Percentiles rank a stretch among this genome's conserved stretches.
Conservation (phyloP, 148 eudicot genomes). For the Simmondsia chinensis region DNA sequence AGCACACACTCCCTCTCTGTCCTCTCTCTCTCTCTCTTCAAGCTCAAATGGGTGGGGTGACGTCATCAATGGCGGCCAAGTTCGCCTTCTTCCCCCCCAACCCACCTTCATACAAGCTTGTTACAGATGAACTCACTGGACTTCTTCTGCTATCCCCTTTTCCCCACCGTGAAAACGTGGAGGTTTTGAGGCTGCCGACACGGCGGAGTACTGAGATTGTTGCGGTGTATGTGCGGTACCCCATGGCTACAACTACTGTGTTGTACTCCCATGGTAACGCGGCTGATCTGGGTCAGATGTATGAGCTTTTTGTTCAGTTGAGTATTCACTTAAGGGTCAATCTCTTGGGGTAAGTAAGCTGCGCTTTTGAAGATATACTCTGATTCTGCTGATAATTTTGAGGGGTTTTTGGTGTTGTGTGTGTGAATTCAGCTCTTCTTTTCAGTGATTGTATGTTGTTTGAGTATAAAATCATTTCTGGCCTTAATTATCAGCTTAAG, state of each 20-base stretch:
- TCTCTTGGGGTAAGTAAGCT: constrained; percentile 65
- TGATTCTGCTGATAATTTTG: too few species aligned
- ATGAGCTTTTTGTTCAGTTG: constrained; percentile 60
- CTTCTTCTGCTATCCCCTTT: constrained; percentile 45
- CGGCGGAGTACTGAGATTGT: constrained; percentile 49
- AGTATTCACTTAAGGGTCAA: constrained; percentile 60
- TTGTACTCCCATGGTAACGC: constrained; percentile 81
- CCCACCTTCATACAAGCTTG: constrained; percentile 65
- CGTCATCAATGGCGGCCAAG: constrained; percentile 83
- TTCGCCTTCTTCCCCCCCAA: constrained; percentile 76
- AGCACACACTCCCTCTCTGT: background rate
- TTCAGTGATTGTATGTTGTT: too few species aligned
- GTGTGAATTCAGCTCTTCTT: too few species aligned
- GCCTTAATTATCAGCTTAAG: too few species aligned
- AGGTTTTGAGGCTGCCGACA: constrained; percentile 45
- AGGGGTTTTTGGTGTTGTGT: too few species aligned
- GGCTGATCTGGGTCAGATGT: constrained; percentile 75
- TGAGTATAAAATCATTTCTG: too few species aligned
- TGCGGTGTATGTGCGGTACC: constrained; percentile 51
- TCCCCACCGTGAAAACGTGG: constrained; percentile 71
- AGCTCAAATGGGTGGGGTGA: constrained; percentile 57
- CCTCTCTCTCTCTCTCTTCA: background rate
- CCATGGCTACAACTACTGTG: constrained; percentile 63
- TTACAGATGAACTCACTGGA: constrained; percentile 43
- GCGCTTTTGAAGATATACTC: too few species aligned